Conservation (phyloP, 805 yeast species). For the Starmera quercuum region DNA sequence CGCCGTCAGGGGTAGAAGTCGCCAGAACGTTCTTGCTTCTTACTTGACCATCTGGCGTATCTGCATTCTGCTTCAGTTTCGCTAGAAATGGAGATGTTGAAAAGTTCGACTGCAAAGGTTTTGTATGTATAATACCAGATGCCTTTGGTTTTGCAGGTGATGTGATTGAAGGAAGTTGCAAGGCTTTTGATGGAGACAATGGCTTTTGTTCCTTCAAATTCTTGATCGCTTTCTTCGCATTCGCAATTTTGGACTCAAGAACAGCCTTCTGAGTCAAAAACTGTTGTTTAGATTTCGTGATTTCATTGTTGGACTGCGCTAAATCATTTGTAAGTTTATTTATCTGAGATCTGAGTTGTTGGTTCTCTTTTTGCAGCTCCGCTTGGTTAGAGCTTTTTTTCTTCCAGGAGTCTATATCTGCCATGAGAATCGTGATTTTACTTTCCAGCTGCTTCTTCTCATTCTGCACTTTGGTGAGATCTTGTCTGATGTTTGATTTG, state of each 20-base stretch:
- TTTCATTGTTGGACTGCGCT: conserved; percentile 20
- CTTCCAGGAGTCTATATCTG: conserved; percentile 19
- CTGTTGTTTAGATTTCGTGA: conserved; percentile 22
- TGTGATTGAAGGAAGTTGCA: conserved; percentile 2
- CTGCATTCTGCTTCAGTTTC: conserved; percentile 2
- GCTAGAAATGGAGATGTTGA: conserved; percentile 17
- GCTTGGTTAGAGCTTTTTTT: conserved; percentile 11
- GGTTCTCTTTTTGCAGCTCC: conserved; percentile 20
- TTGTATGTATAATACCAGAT: conserved; percentile 4
- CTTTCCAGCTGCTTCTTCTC: conserved; percentile 17
- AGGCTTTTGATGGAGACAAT: conserved; percentile 3
- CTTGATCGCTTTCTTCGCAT: conserved; percentile 23
- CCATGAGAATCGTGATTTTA: conserved; percentile 8
- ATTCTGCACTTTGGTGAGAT: conserved; percentile 10
- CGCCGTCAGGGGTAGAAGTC: conserved; percentile 20
- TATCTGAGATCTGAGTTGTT: conserved; percentile 26
- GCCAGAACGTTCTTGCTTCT: conserved; percentile 10
- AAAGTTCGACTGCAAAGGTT: conserved; percentile 8
- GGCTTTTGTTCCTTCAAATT: conserved; percentile 14
- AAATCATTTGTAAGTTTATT: conserved; percentile 25
- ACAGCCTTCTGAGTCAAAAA: conserved; percentile 26
- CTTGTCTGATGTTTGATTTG: conserved; percentile 12
- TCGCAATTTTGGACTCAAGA: conserved; percentile 26
- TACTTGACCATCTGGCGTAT: conserved; percentile 6
- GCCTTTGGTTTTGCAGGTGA: conserved; percentile 12